Evolutionary conservation across 2,329 filamentous ascomycete genomes (phyloP).

Genomic region (Aspergillus proliferans): DNA sequence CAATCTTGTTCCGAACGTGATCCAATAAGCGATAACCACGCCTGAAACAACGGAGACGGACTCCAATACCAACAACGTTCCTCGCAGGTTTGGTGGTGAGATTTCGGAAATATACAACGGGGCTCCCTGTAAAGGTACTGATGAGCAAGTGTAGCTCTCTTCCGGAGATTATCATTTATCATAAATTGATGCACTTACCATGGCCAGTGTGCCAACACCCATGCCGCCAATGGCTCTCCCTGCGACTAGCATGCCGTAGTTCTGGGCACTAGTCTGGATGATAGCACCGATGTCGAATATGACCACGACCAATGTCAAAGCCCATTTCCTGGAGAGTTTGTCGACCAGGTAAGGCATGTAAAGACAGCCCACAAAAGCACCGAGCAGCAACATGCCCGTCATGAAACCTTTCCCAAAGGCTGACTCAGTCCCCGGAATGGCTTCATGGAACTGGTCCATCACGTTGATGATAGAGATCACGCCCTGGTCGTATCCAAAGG

Average conservation of each 20-base stretch:
- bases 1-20: slow-evolving; percentile 47
- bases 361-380: slow-evolving; percentile 30
- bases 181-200: slow-evolving; percentile 7
- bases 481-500: slow-evolving; percentile 37
- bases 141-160: no score
- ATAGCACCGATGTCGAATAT: slow-evolving; percentile 41
- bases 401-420: slow-evolving; percentile 31
- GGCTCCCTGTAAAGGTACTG: slow-evolving; percentile 21
- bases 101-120: slow-evolving; percentile 49
- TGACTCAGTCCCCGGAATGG: slow-evolving; percentile 35
- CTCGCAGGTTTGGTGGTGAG: slow-evolving; percentile 19
- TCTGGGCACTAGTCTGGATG: slow-evolving; percentile 28
- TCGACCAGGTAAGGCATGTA: slow-evolving; percentile 36
- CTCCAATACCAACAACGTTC: slow-evolving; percentile 17
- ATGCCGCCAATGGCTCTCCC: slow-evolving; percentile 35
- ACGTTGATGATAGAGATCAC: slow-evolving; percentile 38
- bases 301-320: slow-evolving; percentile 23
- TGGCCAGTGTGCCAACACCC: slow-evolving; percentile 30
- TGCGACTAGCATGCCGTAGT: slow-evolving; percentile 24
- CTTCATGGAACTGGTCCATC: slow-evolving; percentile 42
- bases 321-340: slow-evolving; percentile 38
- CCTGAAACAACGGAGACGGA: slow-evolving; percentile 20
- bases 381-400: slow-evolving; percentile 40
- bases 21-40: slow-evolving; percentile 21
- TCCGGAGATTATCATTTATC: no score